Evolutionary conservation across 176 grass and related monocot species (phyloP).

Genomic region (Pontederia crassipes): DNA sequence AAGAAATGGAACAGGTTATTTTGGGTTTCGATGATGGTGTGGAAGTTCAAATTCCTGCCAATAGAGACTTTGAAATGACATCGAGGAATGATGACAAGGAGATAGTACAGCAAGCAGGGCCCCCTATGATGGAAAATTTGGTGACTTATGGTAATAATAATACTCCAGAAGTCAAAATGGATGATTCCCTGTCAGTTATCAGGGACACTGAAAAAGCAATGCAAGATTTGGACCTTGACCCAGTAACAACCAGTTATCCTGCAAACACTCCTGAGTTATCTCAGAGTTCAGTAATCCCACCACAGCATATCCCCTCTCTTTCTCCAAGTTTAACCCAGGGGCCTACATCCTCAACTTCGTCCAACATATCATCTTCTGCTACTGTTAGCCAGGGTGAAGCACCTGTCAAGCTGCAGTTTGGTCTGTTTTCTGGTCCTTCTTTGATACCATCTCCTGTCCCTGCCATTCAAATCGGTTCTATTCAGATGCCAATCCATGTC

Average conservation of each 20-base stretch:
- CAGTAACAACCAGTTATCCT: constrained; percentile 21
- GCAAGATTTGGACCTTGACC: constrained; percentile 50
- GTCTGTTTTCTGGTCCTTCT: constrained; percentile 90
- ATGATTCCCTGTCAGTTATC: constrained; percentile 25
- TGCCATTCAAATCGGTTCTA: constrained; percentile 97
- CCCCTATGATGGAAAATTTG: constrained; percentile 23
- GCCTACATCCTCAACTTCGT: constrained; percentile 28
- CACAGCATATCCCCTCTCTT: constrained; percentile 19
- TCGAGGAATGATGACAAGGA: constrained; percentile 41
- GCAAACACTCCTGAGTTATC: constrained; percentile 26
- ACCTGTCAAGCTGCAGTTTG: constrained; percentile 72
- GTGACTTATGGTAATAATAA: constrained; percentile 18
- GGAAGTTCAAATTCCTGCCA: constrained; percentile 70
- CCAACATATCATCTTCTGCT: constrained; percentile 31
- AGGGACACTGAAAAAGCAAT: constrained; percentile 54
- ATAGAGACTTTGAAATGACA: constrained; percentile 44
- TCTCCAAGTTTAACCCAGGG: constrained; percentile 40
- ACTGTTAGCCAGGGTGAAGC: constrained; percentile 45
- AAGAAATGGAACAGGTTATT: constrained; percentile 68
- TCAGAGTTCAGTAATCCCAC: constrained; percentile 9
- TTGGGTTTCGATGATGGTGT: constrained; percentile 92
- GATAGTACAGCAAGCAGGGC: constrained; percentile 20
- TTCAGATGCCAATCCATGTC: constrained; percentile 96
- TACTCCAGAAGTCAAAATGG: constrained; percentile 1
- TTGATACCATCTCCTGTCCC: constrained; percentile 79